Base-by-base conservation (phyloP, 2,329 filamentous ascomycete species). In the Colletotrichum coccodes region DNA sequence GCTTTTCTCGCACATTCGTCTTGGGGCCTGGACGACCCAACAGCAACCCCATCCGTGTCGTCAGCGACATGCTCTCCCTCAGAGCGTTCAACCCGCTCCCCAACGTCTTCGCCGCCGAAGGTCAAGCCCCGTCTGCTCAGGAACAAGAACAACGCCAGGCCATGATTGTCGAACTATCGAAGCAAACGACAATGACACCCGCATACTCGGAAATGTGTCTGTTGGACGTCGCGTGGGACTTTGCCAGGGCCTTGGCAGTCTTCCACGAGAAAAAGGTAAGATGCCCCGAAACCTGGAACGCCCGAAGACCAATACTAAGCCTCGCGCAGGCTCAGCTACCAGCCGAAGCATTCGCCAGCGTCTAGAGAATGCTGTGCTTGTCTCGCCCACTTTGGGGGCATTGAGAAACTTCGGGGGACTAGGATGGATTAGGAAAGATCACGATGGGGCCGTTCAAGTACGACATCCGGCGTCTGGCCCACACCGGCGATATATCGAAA, bases 131-230 rank as follows among this genome's bases (percentile, higher is more conserved):
- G 14, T 59, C 71, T 8, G 70, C 72, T n/a, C 78, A 75, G 42
- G 81, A 85, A 40, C 82, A 87, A 50, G 88, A 92, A 72, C 60
- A 71, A 34, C 68, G 70, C 49, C 88, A 92, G 73, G 88, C 91
- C 71, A 89, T 94, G 81, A 84, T 97, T 76, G 83, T 90, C 23
- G 91, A 96, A 76, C 86, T 98, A 60, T 91, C 90, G 72, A 90
- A 89, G 72, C 90, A 90, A 75, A 97, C 95, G 1, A 89, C 90
- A 65, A 94, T 99, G 90, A 96, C 89, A 9, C 80, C 90, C 11
- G 85, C 92, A 67, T 97, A 92, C 77, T 92, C 94, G 1, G 88
- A 91, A 73, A 88, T 97, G 84, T 98, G 95, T 74, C 85, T 98
- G 18, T 86, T 89, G 3, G 90, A 94, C 68, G 93, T 91, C 64